A percentile compares a stretch with the other conserved stretches of the same genome.
Conservation (phyloP, 2,329 filamentous ascomycete genomes). For the Colletotrichum spinosum region DNA sequence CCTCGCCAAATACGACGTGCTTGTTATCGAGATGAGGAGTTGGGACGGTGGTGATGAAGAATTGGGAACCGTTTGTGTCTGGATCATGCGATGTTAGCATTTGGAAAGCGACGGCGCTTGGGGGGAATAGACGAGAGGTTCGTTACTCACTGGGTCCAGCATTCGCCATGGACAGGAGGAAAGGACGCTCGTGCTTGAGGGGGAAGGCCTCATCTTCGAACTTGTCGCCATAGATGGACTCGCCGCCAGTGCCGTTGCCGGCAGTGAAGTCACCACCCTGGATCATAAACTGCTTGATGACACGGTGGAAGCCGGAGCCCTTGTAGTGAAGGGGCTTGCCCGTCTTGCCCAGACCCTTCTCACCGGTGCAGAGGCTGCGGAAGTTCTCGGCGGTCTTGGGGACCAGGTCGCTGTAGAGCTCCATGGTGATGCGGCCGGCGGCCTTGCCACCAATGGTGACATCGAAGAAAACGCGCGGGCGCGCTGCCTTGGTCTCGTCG, state of each 20-base stretch:
- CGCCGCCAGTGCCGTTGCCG: conserved; percentile 93
- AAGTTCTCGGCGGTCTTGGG: conserved; percentile 98
- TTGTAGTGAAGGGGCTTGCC: conserved; percentile 95
- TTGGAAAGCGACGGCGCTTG: too few species aligned
- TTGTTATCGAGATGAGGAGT: conserved; percentile 96
- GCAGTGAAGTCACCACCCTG: conserved; percentile 97
- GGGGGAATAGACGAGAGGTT: too few species aligned
- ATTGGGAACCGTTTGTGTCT: conserved; percentile 97
- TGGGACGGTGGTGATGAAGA: conserved; percentile 96
- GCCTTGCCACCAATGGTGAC: conserved; percentile 81
- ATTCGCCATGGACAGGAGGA: conserved; percentile 97
- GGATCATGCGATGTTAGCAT: conserved; percentile 28
- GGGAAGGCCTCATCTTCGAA: conserved; percentile 98
- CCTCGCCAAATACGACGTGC: conserved; percentile 97
- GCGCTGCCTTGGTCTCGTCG: conserved; percentile 58
- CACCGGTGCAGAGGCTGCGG: conserved; percentile 91
- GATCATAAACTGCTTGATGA: conserved; percentile 99
- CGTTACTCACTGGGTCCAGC: conserved; percentile 81
- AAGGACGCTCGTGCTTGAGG: conserved; percentile 90
- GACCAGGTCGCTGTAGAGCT: conserved; percentile 81
- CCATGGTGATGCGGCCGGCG: conserved; percentile 85
- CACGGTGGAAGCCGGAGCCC: conserved; percentile 90
- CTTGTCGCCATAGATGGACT: conserved; percentile 97
- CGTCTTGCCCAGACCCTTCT: conserved; percentile 85
- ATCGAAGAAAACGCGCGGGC: conserved; percentile 92